Conservation (phyloP, 2,329 filamentous ascomycete genomes). For the Fusarium buxicola region DNA sequence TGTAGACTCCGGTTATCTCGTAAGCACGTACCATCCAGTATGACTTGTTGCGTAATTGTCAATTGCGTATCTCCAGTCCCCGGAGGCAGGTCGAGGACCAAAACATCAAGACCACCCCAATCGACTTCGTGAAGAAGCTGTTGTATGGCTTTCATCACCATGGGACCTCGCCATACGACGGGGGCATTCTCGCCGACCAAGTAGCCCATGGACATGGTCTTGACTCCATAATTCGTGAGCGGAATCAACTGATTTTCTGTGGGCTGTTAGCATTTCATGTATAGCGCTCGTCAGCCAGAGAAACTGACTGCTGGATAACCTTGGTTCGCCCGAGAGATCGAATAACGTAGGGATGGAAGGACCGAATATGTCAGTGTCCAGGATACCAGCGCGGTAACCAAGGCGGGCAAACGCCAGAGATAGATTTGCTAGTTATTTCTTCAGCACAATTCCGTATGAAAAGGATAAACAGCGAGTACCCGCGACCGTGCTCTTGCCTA, state of each 20-base stretch:
- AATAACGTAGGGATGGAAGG: conserved; percentile 93
- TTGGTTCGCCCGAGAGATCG: conserved; percentile 81
- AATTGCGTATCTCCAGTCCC: conserved; percentile 96
- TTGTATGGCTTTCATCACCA: conserved; percentile 98
- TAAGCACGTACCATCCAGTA: conserved; percentile 76
- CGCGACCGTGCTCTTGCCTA: conserved; percentile 94
- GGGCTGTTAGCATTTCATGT: conserved; percentile 13
- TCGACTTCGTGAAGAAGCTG: conserved; percentile 95
- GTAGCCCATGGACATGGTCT: conserved; percentile 99
- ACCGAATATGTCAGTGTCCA: conserved; percentile 97
- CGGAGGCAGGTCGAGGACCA: conserved; percentile 91
- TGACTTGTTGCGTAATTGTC: conserved; percentile 94
- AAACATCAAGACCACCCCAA: conserved; percentile 88
- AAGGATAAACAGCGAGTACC: conserved; percentile 58
- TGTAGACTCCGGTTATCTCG: background rate
- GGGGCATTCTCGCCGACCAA: conserved; percentile 83
- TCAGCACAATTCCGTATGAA: background rate
- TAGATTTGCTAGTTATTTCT: conserved; percentile 73
- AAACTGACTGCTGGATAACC: conserved; percentile 75
- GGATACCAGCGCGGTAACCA: conserved; percentile 84
- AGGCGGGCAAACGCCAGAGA: conserved; percentile 86
- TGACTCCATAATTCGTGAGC: conserved; percentile 92
- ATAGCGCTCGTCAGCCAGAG: background rate
- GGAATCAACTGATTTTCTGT: conserved; percentile 84
- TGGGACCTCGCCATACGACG: conserved; percentile 93